phyloP scores from a whole-genome alignment of 805 yeast genomes.

The Pichia paraexigua region DNA sequence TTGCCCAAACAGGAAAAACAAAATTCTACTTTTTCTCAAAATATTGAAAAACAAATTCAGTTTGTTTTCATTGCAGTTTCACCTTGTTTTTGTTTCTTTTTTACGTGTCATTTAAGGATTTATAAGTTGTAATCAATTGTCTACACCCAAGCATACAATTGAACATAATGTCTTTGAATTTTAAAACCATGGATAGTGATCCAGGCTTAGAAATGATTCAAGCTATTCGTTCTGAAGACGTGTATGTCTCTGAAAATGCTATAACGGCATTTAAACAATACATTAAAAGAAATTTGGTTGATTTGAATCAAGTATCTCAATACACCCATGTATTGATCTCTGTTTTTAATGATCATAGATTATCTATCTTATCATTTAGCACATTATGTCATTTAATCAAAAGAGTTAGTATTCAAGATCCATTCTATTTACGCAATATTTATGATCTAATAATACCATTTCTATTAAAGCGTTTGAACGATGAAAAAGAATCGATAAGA shows the following conservation, averaged over 20 bases:
- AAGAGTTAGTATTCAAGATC: constrained; percentile 51
- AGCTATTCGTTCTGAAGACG: constrained; percentile 19
- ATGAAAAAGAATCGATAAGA: constrained; percentile 30
- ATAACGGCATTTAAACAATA: constrained; percentile 38
- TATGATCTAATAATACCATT: constrained; percentile 43
- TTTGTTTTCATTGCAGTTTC: not conserved
- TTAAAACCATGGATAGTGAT: constrained; percentile 11
- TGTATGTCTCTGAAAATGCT: constrained; percentile 17
- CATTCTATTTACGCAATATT: constrained; percentile 33
- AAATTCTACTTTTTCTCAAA: not conserved
- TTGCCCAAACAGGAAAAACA: constrained; percentile 27
- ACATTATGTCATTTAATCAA: constrained; percentile 49
- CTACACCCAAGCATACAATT: too few species aligned
- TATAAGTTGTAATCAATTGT: too few species aligned
- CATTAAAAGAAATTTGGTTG: constrained; percentile 48
- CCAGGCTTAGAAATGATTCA: constrained; percentile 19
- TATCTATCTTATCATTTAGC: constrained; percentile 40
- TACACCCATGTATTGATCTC: constrained; percentile 43
- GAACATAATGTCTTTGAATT: not conserved
- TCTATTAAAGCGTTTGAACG: constrained; percentile 39
- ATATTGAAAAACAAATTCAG: not conserved
- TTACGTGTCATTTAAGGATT: not conserved
- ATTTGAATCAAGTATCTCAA: constrained; percentile 39
- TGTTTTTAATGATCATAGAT: constrained; percentile 35
- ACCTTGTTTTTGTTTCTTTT: not conserved